These are phyloP conservation scores for Phaseolus coccineus DNA, from an alignment of 331 rosid genomes.

Conservation along the genomic window DNA sequence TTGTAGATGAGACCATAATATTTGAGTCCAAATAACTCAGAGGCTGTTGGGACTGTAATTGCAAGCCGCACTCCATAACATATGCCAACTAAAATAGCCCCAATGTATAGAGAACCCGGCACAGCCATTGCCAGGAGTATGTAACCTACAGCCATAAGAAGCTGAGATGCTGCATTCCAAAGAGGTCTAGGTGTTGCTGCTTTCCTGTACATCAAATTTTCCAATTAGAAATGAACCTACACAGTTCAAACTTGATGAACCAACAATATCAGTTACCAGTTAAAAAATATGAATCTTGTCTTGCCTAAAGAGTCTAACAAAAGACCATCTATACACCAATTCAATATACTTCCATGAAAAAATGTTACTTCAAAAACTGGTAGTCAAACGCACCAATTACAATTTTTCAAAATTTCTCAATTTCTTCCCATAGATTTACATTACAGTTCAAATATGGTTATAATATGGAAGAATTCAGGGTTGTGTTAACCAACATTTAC, in stretches of 20 bases:
- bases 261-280: neutral
- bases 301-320: neutral
- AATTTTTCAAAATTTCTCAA: too few species aligned
- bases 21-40: conserved; percentile 83
- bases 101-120: conserved; percentile 88
- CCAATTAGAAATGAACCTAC: neutral
- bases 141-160: conserved; percentile 84
- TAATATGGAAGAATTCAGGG: too few species aligned
- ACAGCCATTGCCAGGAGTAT: conserved; percentile 72
- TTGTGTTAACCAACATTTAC: neutral
- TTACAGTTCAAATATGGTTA: too few species aligned
- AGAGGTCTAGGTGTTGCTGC: conserved; percentile 71
- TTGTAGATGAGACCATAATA: conserved; percentile 89
- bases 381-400: too few species aligned
- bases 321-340: neutral
- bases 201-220: conserved; percentile 49
- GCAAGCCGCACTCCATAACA: conserved; percentile 87
- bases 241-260: neutral
- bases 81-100: conserved; percentile 75
- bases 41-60: conserved; percentile 69
- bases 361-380: too few species aligned
- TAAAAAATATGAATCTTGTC: neutral
- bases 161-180: conserved; percentile 81
- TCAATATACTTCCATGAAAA: neutral
- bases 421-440: too few species aligned